Conservation (phyloP, 1,139 yeast species). For the Candida sanyaensis region DNA sequence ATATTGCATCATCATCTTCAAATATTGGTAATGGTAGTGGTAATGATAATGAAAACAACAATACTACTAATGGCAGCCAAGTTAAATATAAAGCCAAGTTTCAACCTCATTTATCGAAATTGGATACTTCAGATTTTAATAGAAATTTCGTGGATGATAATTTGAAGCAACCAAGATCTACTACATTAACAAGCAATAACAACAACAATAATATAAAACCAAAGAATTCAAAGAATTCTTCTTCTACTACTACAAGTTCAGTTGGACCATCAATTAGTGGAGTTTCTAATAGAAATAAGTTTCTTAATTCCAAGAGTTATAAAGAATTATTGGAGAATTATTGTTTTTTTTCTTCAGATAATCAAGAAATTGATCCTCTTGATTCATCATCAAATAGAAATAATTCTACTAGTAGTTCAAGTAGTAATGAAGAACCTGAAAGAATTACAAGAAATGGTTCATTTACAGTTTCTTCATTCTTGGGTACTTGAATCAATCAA, state of each 20-base stretch:
- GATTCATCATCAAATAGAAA: conserved; percentile 1
- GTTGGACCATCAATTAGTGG: conserved; percentile 3
- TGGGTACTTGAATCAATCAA: conserved; percentile 18
- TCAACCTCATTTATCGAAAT: conserved; percentile 10
- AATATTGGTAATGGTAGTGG: neutral
- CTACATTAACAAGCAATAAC: neutral
- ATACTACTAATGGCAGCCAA: neutral
- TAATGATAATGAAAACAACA: neutral
- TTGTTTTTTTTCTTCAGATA: conserved; percentile 53
- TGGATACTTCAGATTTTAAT: conserved; percentile 10
- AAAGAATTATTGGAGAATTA: conserved; percentile 70
- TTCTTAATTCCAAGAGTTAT: conserved; percentile 60
- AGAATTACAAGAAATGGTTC: conserved; percentile 12
- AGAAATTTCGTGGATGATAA: conserved; percentile 7
- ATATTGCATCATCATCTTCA: neutral
- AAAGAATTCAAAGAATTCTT: neutral
- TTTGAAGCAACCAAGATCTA: neutral
- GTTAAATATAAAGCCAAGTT: conserved; percentile 13
- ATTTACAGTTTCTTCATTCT: conserved; percentile 30
- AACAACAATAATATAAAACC: neutral
- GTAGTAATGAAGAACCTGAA: conserved; percentile 2
- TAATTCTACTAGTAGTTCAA: neutral
- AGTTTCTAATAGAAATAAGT: conserved; percentile 9
- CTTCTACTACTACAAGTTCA: neutral
- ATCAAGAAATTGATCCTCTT: conserved; percentile 4